Conservation (phyloP, 2,329 filamentous ascomycete species). For the Nigrospora sphaerica region DNA sequence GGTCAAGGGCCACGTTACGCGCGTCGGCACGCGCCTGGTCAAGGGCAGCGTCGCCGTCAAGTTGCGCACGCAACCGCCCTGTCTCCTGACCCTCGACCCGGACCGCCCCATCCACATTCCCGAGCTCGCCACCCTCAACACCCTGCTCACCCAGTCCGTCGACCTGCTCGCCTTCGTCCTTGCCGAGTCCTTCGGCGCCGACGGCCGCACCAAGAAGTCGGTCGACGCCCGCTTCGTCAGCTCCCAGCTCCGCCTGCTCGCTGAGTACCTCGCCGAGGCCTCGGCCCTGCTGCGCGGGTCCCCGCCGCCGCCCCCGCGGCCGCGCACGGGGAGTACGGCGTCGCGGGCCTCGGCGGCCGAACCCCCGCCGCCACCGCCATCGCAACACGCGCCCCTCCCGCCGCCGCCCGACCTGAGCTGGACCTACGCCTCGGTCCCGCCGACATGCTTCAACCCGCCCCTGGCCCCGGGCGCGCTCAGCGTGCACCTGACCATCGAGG, state of each 20-base stretch:
- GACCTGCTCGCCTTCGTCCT: slow-evolving; percentile 75
- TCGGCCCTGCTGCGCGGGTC: slow-evolving; percentile 23
- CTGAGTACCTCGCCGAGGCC: slow-evolving; percentile 49
- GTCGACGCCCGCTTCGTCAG: slow-evolving; percentile 46
- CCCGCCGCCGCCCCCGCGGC: slow-evolving; percentile 1
- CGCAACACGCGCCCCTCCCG: background rate
- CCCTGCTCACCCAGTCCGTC: slow-evolving; percentile 74
- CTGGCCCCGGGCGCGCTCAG: slow-evolving; percentile 58
- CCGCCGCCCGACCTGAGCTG: slow-evolving; percentile 11
- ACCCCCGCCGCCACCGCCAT: background rate
- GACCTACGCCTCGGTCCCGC: slow-evolving; percentile 23
- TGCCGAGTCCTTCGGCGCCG: slow-evolving; percentile 53
- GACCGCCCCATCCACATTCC: slow-evolving; percentile 51
- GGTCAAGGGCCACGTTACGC: slow-evolving; percentile 87
- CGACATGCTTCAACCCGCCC: slow-evolving; percentile 18
- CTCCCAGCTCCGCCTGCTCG: slow-evolving; percentile 44
- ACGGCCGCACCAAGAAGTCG: background rate
- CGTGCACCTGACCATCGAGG: slow-evolving; percentile 63
- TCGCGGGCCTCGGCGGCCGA: background rate
- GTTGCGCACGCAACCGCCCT: slow-evolving; percentile 56
- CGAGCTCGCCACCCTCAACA: slow-evolving; percentile 64
- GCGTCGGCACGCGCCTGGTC: slow-evolving; percentile 82
- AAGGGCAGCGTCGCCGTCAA: slow-evolving; percentile 80
- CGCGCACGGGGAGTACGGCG: background rate
- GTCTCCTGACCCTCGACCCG: slow-evolving; percentile 37